phyloP scores from a whole-genome alignment of 495 filamentous ascomycete genomes.

The Hypomontagnella submonticulosa region DNA sequence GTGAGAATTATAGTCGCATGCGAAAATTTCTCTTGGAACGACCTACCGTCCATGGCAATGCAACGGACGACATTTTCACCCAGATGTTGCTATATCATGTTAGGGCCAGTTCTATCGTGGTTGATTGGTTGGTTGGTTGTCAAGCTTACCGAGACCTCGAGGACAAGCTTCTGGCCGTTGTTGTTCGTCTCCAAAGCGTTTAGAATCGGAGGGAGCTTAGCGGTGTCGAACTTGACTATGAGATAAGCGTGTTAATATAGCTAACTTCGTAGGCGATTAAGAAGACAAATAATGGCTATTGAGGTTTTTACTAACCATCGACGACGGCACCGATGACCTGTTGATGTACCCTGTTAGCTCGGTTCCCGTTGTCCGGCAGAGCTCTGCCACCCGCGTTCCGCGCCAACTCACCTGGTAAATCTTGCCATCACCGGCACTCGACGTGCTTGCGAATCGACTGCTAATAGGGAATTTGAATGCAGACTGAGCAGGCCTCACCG shows the following conservation, averaged over 20 bases:
- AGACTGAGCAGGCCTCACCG: constrained; percentile 72
- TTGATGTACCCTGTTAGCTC: constrained; percentile 63
- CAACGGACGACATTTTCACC: constrained; percentile 99
- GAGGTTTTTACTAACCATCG: constrained; percentile 67
- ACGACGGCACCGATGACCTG: constrained; percentile 79
- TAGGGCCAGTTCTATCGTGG: constrained; percentile 51
- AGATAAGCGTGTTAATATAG: constrained; percentile 24
- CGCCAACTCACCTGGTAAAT: constrained; percentile 76
- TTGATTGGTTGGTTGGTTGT: constrained; percentile 15
- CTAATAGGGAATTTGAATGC: constrained; percentile 66
- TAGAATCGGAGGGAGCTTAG: constrained; percentile 95
- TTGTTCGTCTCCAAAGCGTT: constrained; percentile 94
- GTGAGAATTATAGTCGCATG: constrained; percentile 43
- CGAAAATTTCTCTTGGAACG: constrained; percentile 18
- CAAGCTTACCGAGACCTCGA: constrained; percentile 92
- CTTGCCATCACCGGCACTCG: constrained; percentile 75
- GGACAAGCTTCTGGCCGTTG: constrained; percentile 91
- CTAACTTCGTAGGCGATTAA: background rate
- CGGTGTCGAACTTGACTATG: constrained; percentile 89
- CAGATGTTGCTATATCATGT: constrained; percentile 86
- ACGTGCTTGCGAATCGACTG: constrained; percentile 78
- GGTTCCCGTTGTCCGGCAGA: constrained; percentile 53
- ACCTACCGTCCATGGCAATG: constrained; percentile 99
- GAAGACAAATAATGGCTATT: background rate
- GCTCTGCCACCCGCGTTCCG: constrained; percentile 62